Evolutionary conservation across 164 flowering plant species (phyloP), one percentile per base, ranked within the genome.

Genomic region (Santalum album): DNA sequence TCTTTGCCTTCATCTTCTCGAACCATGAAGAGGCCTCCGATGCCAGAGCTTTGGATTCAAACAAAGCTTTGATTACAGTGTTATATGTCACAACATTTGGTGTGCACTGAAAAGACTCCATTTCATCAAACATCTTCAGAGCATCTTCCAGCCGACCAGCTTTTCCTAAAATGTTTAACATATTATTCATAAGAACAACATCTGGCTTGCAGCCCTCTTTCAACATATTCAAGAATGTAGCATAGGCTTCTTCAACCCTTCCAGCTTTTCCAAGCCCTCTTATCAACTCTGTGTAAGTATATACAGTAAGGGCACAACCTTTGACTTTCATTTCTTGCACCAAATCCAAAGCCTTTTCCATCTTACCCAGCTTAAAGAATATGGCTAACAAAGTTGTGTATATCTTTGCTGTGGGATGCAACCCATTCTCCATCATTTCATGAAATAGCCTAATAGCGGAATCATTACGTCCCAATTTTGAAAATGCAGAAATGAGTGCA

Each of bases 41-140:
- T 44, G 73, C 67, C 5, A 81, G 85, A 66, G 84, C 80, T 64
- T 77, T 85, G 35, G 74, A 69, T 46, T 77, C 78, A 65, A 91
- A 86, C 25, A 81, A 46, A 39, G 77, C 70, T 65, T 91, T 88
- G 10, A 91, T 81, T 16, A 91, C 46, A 38, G 83, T 80, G 58
- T 91, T 91, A 62, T 86, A 88, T 6, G 96, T 84, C 57, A 88
- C 95, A 35, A 80, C 96, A 72, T 68, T 92, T 6, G 96, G 98
- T 6, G 56, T 42, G 46, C 87, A 81, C 43, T 70, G 69, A 59
- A 78, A 66, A 35, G 78, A 63, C 17, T 62, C 73, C 94, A 89
- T 83, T 42, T 75, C 74, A 57, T 72, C 70, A 66, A 92, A 89
- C 51, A 84, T 39, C 66, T 76, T 80, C 27, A 77, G n/a, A 49